Evolutionary conservation across 1,284 basidiomycete genomes (phyloP).

Genomic region (Fomes fomentarius): DNA sequence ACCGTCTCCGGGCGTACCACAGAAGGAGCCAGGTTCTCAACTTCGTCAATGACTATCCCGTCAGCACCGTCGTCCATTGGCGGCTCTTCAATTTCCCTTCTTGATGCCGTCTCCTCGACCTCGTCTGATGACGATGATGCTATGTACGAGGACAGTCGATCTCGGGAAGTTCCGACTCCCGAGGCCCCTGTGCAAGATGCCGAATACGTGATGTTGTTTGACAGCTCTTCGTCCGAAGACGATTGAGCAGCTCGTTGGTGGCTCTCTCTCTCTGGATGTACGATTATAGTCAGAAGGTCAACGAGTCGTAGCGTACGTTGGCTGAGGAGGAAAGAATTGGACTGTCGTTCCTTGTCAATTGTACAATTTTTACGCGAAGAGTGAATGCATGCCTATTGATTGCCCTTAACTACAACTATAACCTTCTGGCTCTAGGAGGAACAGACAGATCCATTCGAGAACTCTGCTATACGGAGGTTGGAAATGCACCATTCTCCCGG

Average conservation of each 20-base stretch:
- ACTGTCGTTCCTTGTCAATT: not conserved
- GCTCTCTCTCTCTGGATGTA: not conserved
- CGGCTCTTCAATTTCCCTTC: slow-evolving; percentile 58
- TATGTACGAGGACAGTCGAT: slow-evolving; percentile 62
- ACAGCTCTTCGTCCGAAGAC: slow-evolving; percentile 57
- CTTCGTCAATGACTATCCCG: slow-evolving; percentile 34
- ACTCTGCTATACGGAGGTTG: not conserved
- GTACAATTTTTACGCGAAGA: too few relatives aligned
- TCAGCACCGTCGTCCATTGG: slow-evolving; percentile 47
- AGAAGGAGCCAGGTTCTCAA: slow-evolving; percentile 23
- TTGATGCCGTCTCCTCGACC: slow-evolving; percentile 58
- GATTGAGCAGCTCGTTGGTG: slow-evolving; percentile 28
- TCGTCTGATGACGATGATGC: slow-evolving; percentile 43
- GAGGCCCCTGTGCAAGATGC: slow-evolving; percentile 36
- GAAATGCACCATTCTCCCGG: slow-evolving; percentile 28
- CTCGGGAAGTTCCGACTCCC: slow-evolving; percentile 40
- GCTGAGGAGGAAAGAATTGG: not conserved
- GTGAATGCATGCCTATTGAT: too few relatives aligned
- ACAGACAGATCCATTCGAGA: not conserved
- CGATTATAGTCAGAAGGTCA: slow-evolving; percentile 2
- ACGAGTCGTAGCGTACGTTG: not conserved
- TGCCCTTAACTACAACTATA: too few relatives aligned
- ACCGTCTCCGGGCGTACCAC: slow-evolving; percentile 20
- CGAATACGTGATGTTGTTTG: slow-evolving; percentile 75
- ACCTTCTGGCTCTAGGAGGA: too few relatives aligned